Evolutionary conservation across 805 yeast species (phyloP).

Genomic region (Starmerella powellii): DNA sequence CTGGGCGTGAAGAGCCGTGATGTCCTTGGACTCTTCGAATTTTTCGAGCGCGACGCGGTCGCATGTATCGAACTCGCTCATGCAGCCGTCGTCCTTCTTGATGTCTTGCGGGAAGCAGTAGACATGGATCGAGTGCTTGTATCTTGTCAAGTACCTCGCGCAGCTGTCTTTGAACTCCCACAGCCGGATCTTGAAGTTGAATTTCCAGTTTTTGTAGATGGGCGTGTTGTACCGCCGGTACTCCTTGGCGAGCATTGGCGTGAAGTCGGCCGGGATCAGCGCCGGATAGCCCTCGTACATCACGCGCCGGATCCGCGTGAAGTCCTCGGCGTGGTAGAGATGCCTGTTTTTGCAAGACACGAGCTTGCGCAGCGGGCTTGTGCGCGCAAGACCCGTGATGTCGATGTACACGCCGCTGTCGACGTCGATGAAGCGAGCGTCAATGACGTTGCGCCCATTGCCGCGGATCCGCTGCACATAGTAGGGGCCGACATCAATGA

Average conservation of each 20-base stretch:
- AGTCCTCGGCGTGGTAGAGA: constrained; percentile 37
- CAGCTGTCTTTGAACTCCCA: constrained; percentile 18
- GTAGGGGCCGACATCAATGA: constrained; percentile 39
- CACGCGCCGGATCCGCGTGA: constrained; percentile 44
- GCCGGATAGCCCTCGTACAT: constrained; percentile 47
- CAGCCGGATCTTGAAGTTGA: constrained; percentile 9
- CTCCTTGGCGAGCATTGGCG: constrained; percentile 32
- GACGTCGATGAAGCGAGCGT: constrained; percentile 49
- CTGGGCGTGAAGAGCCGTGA: constrained; percentile 5
- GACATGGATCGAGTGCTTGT: constrained; percentile 1
- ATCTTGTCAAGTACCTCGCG: constrained; percentile 3
- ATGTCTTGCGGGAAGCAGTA: constrained; percentile 12
- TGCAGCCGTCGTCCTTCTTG: constrained; percentile 4
- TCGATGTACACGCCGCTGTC: constrained; percentile 51
- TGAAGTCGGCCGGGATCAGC: constrained; percentile 35
- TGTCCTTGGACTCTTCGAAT: constrained; percentile 3
- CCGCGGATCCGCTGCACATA: constrained; percentile 39
- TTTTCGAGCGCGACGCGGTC: constrained; percentile 6
- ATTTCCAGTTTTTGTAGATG: constrained; percentile 21
- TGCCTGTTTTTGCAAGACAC: constrained; percentile 47
- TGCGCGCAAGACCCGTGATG: constrained; percentile 38
- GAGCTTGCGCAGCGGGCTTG: constrained; percentile 1
- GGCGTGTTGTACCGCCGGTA: constrained; percentile 24
- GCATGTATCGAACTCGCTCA: constrained; percentile 10
- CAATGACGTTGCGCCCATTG: constrained; percentile 40